Conservation (phyloP, 768 basidiomycete species). For the Dendrothele bispora region DNA sequence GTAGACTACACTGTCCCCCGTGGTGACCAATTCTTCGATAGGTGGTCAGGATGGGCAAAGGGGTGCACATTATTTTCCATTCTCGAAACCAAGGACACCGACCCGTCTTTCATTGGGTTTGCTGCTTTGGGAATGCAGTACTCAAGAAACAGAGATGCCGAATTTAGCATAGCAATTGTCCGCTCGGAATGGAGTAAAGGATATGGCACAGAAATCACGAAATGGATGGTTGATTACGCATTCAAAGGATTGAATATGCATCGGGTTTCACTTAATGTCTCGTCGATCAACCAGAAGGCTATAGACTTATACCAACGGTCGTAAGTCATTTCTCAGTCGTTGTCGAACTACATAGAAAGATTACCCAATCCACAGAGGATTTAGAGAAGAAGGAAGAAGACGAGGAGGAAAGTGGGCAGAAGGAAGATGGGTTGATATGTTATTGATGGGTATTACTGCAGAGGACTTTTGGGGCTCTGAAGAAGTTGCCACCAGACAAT, state of each 20-base stretch:
- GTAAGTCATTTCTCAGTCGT: background rate
- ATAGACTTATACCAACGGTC: background rate
- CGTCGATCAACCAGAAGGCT: background rate
- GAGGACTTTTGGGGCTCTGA: too few species aligned
- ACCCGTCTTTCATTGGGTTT: constrained; percentile 19
- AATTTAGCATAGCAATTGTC: constrained; percentile 21
- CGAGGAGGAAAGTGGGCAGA: background rate
- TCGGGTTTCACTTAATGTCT: constrained; percentile 23
- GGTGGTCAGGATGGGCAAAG: constrained; percentile 7
- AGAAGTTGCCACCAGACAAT: too few species aligned
- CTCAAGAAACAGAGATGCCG: constrained; percentile 24
- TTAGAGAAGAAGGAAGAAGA: background rate
- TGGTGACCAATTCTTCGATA: constrained; percentile 16
- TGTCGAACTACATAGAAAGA: background rate
- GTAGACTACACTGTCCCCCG: constrained; percentile 20
- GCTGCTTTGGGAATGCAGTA: constrained; percentile 14
- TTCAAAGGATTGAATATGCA: constrained; percentile 24
- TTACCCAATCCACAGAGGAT: background rate
- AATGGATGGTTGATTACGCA: constrained; percentile 19
- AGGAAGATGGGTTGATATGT: background rate
- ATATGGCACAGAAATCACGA: constrained; percentile 19
- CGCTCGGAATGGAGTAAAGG: constrained; percentile 24
- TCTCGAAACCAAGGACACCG: constrained; percentile 19
- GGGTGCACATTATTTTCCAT: constrained; percentile 15
- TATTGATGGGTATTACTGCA: background rate